Conservation (phyloP, 2,329 filamentous ascomycete species). For the Colletotrichum spaethianum region DNA sequence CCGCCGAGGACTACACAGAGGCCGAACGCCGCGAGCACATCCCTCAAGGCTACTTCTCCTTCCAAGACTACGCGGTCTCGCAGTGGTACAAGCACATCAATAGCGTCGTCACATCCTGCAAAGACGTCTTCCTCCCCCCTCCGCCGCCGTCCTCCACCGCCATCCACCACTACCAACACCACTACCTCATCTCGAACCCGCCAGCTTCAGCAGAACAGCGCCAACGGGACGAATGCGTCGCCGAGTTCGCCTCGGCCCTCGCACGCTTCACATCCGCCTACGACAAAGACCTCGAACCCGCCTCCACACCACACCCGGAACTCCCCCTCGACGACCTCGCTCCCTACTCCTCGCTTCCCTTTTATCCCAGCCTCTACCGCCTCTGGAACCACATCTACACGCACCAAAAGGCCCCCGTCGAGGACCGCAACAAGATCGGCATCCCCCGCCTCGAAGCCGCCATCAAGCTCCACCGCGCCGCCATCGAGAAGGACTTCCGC, state of each 20-base stretch:
- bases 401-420: conserved; percentile 41
- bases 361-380: conserved; percentile 39
- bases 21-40: conserved; percentile 36
- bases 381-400: conserved; percentile 44
- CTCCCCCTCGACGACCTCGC: conserved; percentile 30
- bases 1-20: conserved; percentile 32
- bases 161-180: not conserved
- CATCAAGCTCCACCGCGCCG: conserved; percentile 48
- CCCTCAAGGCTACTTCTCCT: conserved; percentile 50
- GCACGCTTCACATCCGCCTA: conserved; percentile 22
- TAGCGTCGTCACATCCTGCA: conserved; percentile 41
- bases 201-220: not conserved
- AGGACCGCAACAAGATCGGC: conserved; percentile 49
- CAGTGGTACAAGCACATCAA: conserved; percentile 53
- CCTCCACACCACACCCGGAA: conserved; percentile 2
- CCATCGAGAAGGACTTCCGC: conserved; percentile 46
- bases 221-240: not conserved
- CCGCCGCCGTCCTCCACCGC: not conserved
- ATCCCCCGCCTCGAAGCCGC: conserved; percentile 46
- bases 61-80: conserved; percentile 56
- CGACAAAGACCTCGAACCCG: conserved; percentile 9
- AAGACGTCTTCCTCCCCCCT: conserved; percentile 29
- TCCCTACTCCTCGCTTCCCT: conserved; percentile 37
- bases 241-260: conserved; percentile 21
- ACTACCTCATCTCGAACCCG: not conserved